Percentiles rank a stretch among this genome's conserved stretches.
These are phyloP conservation scores for Metrosideros polymorpha DNA, from an alignment of 441 rosid genomes.

Conservation along the genomic window DNA sequence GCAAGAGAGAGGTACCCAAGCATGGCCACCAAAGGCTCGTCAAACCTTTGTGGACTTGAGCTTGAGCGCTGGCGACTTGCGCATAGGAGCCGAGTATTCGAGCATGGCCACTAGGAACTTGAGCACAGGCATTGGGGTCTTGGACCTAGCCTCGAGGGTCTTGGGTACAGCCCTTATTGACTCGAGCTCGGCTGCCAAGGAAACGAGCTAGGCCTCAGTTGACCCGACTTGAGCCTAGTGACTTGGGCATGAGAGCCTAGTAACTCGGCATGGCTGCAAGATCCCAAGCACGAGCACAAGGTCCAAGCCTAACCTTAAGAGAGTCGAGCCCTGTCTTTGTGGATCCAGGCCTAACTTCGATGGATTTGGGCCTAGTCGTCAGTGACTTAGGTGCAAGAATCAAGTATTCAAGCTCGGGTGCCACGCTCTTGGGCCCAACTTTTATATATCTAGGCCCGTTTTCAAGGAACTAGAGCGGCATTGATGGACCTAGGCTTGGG, in stretches of 20 bases:
- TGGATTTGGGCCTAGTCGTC: neutral
- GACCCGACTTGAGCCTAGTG: fast-evolving
- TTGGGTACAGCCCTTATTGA: no score
- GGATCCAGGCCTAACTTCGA: neutral
- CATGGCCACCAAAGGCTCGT: no score
- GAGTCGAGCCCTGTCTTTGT: neutral
- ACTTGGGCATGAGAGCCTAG: neutral
- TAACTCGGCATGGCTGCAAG: no score
- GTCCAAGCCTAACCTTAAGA: fast-evolving
- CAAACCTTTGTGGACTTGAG: no score
- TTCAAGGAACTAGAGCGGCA: neutral
- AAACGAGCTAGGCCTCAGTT: neutral
- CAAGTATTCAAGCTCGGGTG: neutral
- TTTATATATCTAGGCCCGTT: no score
- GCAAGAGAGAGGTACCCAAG: no score
- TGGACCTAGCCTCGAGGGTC: neutral
- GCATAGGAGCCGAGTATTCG: neutral
- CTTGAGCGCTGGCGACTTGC: no score
- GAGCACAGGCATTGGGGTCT: neutral
- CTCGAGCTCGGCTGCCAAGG: fast-evolving
- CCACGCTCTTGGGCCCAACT: neutral
- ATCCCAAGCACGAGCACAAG: fast-evolving
- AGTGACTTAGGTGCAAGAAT: no score
- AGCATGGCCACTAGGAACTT: no score
- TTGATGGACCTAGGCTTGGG: fast-evolving